Base-by-base conservation (phyloP, 805 yeast genomes). In the Kluyveromyces aestuarii region DNA sequence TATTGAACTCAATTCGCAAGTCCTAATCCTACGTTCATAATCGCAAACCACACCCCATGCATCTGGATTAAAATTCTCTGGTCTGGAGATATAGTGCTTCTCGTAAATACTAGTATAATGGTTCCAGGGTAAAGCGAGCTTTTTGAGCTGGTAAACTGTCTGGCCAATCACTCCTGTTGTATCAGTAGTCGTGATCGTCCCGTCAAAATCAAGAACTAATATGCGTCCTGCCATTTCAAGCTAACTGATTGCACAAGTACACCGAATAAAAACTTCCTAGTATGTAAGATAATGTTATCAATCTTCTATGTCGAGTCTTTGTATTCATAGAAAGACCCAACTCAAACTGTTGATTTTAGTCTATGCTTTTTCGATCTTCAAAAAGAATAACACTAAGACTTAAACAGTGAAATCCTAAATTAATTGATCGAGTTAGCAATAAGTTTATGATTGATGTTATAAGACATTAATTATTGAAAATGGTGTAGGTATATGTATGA, bases 181-280 rank as follows among this genome's bases (percentile, higher is more conserved):
- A 47, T 64, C 68, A 10, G 49, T 47, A 6, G 42, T 44, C 2
- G 69, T 63, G 6, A 64, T 56, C 1, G 69, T 64, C 44, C 63
- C 68, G 50, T 64, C 69, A 47, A 63, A 64, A 48, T 64, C 69
- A 9, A 60, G 48, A 14, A 63, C 54, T 10, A 64, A 43, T 17
- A 59, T 44, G 27, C 54, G 45, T 21, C 44, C 54, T 52, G 55
- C 45, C 45, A 44, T 43, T 6, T n/a, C 25, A 11, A 11, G 10
- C 25, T 21, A 21, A 17, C 17, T 16, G 18, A 6, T 10, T 37
- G 17, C 7, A 30, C 35, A 30, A 30, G 14, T 11, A 30, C 11
- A 11, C 14, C 35, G 35, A 21, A 30, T 30, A 30, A 30, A 30
- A 11, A 30, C 14, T 30, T 13, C 14, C 14, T 11, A 30, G 14